These are phyloP conservation scores for Globisporangium cystogenes DNA, from an alignment of 352 stramenopile genomes.

Conservation along the genomic window DNA sequence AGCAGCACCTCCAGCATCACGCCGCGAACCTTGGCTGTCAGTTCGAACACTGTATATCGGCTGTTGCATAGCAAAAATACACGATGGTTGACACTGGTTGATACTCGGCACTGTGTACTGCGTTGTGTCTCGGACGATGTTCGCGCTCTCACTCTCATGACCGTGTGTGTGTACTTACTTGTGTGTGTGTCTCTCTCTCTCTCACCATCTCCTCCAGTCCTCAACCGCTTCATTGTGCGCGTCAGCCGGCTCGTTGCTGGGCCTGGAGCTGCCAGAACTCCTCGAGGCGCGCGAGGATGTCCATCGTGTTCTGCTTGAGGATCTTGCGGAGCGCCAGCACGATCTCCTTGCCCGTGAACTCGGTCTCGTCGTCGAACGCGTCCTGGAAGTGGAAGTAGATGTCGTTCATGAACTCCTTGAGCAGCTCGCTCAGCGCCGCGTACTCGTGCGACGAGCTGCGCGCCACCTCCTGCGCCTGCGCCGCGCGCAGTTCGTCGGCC, in stretches of 20 bases:
- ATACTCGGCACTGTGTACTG: no score
- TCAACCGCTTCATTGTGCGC: no score
- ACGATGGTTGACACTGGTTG: no score
- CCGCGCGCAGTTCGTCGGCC: conserved; percentile 39
- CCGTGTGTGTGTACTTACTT: no score
- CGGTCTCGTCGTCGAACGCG: conserved; percentile 75
- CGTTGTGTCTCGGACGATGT: no score
- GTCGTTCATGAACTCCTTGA: conserved; percentile 88
- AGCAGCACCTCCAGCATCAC: conserved; percentile 2
- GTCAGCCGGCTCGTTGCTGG: conserved; percentile 7
- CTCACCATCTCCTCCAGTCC: no score
- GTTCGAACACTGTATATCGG: no score
- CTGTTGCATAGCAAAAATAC: no score
- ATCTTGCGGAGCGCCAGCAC: conserved; percentile 80
- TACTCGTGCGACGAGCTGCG: conserved; percentile 51
- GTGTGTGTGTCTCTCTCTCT: no score
- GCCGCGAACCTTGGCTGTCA: no score
- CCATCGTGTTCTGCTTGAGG: conserved; percentile 81
- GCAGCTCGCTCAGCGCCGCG: conserved; percentile 50
- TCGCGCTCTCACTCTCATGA: no score
- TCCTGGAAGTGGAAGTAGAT: conserved; percentile 86
- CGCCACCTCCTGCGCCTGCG: conserved; percentile 45
- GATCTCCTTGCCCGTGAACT: conserved; percentile 82
- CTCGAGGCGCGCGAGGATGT: conserved; percentile 66
- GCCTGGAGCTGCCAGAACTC: conserved; percentile 63